phyloP scores from a whole-genome alignment of 352 stramenopile genomes.

The Globisporangium paroecandrum region DNA sequence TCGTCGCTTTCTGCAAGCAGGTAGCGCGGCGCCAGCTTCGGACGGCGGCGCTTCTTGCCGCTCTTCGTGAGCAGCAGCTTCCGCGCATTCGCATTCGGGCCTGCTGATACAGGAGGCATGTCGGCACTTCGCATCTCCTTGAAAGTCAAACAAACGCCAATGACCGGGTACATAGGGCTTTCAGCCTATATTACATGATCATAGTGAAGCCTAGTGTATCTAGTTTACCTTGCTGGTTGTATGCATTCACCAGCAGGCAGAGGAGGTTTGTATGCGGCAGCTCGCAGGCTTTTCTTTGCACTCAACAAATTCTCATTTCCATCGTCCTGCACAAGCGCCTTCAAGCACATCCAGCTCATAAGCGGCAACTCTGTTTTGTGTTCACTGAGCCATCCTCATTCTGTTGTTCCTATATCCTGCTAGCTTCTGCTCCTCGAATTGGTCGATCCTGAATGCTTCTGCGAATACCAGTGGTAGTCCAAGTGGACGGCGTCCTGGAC shows the following conservation, averaged over 20 bases:
- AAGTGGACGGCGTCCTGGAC: not conserved
- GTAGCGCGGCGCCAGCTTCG: constrained; percentile 55
- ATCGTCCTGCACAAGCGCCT: too few species aligned
- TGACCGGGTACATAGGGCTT: not conserved
- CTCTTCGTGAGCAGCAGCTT: constrained; percentile 18
- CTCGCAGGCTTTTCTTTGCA: too few species aligned
- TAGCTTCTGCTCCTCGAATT: not conserved
- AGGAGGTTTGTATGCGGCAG: too few species aligned
- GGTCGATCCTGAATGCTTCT: not conserved
- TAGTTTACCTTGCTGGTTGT: too few species aligned
- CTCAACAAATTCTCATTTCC: too few species aligned
- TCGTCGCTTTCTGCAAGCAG: not conserved
- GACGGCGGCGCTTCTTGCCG: constrained; percentile 22
- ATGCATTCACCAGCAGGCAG: too few species aligned
- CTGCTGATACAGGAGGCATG: not conserved
- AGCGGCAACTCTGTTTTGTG: too few species aligned
- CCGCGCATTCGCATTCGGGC: constrained; percentile 1
- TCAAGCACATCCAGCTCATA: too few species aligned
- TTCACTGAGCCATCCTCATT: too few species aligned
- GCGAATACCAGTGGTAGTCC: not conserved
- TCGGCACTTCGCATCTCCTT: not conserved
- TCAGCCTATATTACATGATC: too few species aligned
- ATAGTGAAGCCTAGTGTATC: too few species aligned
- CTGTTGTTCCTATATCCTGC: too few species aligned
- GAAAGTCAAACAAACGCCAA: not conserved